Conservation (phyloP, 2,329 filamentous ascomycete species). For the Blastomyces silverae region DNA sequence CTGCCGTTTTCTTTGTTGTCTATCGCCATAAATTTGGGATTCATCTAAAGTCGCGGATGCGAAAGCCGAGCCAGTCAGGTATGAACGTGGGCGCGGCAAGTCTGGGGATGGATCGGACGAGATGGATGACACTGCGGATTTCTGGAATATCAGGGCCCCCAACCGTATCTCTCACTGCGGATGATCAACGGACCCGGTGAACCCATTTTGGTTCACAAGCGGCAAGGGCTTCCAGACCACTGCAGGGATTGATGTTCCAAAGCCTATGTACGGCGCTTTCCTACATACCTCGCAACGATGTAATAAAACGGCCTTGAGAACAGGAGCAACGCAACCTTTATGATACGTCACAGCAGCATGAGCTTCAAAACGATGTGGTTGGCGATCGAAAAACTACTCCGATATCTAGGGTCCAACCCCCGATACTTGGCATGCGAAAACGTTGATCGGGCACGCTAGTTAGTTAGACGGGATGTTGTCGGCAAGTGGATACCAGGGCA, state of each 20-base stretch:
- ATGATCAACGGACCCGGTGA: neutral
- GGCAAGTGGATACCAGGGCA: neutral
- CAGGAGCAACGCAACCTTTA: neutral
- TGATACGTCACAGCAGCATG: neutral
- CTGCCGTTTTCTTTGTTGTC: slow-evolving; percentile 3
- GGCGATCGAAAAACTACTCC: neutral
- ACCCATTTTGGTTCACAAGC: neutral
- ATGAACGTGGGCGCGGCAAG: neutral
- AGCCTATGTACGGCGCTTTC: neutral
- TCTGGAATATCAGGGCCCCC: slow-evolving; percentile 6
- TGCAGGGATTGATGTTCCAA: neutral
- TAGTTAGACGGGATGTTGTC: neutral
- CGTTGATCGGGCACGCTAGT: neutral
- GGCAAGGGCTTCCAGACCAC: neutral
- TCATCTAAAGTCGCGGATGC: neutral
- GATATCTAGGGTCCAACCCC: neutral
- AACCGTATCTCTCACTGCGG: neutral
- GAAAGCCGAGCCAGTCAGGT: neutral
- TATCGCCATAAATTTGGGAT: slow-evolving; percentile 4
- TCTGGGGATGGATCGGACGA: neutral
- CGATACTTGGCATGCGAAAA: neutral
- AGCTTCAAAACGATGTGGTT: neutral
- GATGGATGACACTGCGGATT: neutral
- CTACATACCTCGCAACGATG: neutral
- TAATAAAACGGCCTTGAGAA: neutral